phyloP scores from a whole-genome alignment of 306 rosid genomes.

The Trifolium pratense region DNA sequence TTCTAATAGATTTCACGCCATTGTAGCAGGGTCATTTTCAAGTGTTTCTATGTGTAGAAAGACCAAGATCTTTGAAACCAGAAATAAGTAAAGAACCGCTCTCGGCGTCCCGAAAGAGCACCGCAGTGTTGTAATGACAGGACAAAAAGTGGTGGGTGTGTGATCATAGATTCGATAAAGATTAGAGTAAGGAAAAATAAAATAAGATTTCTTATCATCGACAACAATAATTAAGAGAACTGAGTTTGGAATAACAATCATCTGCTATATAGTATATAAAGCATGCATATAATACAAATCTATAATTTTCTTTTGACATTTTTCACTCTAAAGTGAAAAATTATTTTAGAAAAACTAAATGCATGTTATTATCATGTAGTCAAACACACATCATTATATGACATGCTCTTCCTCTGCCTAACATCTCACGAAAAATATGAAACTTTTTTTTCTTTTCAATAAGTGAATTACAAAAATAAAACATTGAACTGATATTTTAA shows the following conservation, averaged over 20 bases:
- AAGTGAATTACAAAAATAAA: constrained; percentile 2
- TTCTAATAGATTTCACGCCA: constrained; percentile 17
- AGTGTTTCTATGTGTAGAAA: background rate
- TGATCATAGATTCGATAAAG: background rate
- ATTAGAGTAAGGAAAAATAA: background rate
- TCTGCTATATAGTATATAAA: background rate
- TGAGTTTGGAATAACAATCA: background rate
- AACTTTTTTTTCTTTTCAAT: background rate
- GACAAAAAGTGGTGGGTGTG: background rate
- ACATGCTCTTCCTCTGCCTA: constrained; percentile 22
- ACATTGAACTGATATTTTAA: constrained; percentile 4
- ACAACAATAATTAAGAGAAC: background rate
- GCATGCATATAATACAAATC: background rate
- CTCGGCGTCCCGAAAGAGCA: background rate
- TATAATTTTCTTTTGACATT: background rate
- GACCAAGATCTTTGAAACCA: constrained; percentile 16
- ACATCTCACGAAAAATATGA: constrained; percentile 21
- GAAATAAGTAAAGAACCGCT: background rate
- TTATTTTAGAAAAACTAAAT: constrained; percentile 8
- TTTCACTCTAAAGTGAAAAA: background rate
- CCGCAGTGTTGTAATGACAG: background rate
- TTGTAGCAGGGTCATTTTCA: constrained; percentile 39
- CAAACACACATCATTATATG: constrained; percentile 20
- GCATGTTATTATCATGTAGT: background rate
- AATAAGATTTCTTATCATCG: too few species aligned